Evolutionary conservation across 176 grass and related monocot species (phyloP), one percentile per base, ranked within the genome.

Genomic region (Elymus sibiricus): DNA sequence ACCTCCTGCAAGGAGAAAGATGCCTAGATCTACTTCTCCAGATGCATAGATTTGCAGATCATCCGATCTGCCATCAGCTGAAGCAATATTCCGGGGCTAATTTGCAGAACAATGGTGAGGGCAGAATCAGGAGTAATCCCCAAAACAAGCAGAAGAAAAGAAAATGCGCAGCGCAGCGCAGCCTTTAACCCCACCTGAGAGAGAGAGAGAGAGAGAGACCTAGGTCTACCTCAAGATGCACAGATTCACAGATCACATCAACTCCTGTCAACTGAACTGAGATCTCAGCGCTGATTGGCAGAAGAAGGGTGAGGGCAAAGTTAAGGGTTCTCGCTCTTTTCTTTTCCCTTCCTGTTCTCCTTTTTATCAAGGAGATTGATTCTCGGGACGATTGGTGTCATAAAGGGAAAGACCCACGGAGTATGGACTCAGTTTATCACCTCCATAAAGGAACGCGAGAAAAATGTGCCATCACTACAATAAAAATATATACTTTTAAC

Each of bases 221-320:
- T 58, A 74, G 84, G 78, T 87, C 43, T 73, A 90, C 89, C 89
- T 61, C 80, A 83, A 79, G 75, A 83, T 74, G 74, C 42, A 87
- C 13, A 32, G 40, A 29, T 74, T 73, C 79, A 84, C 10, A 11
- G 59, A 84, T 80, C 67, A 74, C 53, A 60, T 9, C 46, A 21
- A 38, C 67, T 34, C 59, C 59, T 28, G 12, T 83, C 51, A 70
- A 31, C 22, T 22, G 26, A 66, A 61, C 58, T 40, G 26, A 79
- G 76, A 84, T 80, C 24, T 60, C 56, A 67, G 47, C 9, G 3
- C 21, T 22, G 65, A 90, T 58, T 83, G 42, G 69, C 7, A 27
- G 44, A 80, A 49, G 21, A 74, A 64, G 27, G 22, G 11, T 47
- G 70, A 76, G n/a, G 80, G 22, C 11, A 77, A 76, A 81, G 64